phyloP scores from a whole-genome alignment of 768 basidiomycete genomes.

The Mycena rosella region DNA sequence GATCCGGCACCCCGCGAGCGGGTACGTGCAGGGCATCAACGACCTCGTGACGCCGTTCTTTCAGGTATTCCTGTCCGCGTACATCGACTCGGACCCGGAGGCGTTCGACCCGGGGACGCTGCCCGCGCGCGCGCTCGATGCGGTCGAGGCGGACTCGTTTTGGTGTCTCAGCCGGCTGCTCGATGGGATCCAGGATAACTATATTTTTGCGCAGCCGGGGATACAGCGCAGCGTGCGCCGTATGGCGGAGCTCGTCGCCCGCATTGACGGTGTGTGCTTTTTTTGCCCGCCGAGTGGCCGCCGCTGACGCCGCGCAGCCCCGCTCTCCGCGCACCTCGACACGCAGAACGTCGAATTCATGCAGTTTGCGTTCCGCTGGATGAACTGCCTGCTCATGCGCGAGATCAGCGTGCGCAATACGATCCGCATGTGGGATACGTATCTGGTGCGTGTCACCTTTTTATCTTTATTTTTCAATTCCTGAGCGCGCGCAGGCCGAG shows the following conservation, averaged over 20 bases:
- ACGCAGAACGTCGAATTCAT: slow-evolving; percentile 97
- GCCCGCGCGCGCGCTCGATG: slow-evolving; percentile 77
- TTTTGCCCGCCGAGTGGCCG: not conserved
- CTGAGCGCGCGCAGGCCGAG: slow-evolving; percentile 75
- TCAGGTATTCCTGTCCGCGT: slow-evolving; percentile 95
- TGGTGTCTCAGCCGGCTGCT: slow-evolving; percentile 97
- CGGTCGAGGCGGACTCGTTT: slow-evolving; percentile 97
- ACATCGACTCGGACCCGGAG: slow-evolving; percentile 95
- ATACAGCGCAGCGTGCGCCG: slow-evolving; percentile 93
- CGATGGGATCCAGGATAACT: slow-evolving; percentile 99
- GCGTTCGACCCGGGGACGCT: slow-evolving; percentile 85
- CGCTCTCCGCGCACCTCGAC: slow-evolving; percentile 85
- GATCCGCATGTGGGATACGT: slow-evolving; percentile 99
- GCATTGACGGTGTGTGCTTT: slow-evolving; percentile 72
- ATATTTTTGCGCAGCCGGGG: slow-evolving; percentile 96
- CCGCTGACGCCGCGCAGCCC: slow-evolving; percentile 56
- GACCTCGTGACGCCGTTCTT: slow-evolving; percentile 98
- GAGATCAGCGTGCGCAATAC: slow-evolving; percentile 98
- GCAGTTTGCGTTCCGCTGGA: slow-evolving; percentile 99
- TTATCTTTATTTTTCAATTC: slow-evolving; percentile 1
- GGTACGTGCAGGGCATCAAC: slow-evolving; percentile 99
- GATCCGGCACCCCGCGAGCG: slow-evolving; percentile 97
- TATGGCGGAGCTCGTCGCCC: slow-evolving; percentile 93
- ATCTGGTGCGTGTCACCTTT: slow-evolving; percentile 73
- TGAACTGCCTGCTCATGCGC: slow-evolving; percentile 98